Evolutionary conservation across 2,329 filamentous ascomycete genomes (phyloP).

Genomic region (Anthostomella pinea): DNA sequence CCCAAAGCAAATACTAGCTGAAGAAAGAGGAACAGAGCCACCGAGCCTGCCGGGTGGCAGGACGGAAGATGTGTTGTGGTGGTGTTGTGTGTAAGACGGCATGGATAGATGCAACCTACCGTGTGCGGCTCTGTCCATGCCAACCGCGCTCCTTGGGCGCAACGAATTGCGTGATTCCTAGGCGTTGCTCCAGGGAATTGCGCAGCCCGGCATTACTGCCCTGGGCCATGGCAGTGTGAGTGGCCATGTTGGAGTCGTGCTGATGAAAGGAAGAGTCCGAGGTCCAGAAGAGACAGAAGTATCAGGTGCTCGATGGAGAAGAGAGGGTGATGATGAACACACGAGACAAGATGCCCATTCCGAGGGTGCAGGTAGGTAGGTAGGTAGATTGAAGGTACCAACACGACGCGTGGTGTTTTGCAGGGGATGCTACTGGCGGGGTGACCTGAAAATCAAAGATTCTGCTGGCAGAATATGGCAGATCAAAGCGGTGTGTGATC

Average conservation of each 20-base stretch:
- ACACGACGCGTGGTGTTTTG: too few relatives aligned
- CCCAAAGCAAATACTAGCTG: too few relatives aligned
- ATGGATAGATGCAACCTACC: conserved; percentile 30
- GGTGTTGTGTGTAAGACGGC: background rate
- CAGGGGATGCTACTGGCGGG: too few relatives aligned
- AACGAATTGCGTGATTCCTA: conserved; percentile 43
- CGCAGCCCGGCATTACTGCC: conserved; percentile 31
- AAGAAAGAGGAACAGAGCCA: too few relatives aligned
- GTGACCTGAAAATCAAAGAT: conserved; percentile 8
- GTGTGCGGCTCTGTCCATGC: conserved; percentile 43
- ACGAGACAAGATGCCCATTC: background rate
- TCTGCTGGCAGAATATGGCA: conserved; percentile 18
- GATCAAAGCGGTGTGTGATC: conserved; percentile 4
- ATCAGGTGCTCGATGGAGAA: too few relatives aligned
- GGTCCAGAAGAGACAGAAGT: background rate
- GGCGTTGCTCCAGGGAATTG: conserved; percentile 27
- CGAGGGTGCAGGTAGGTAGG: too few relatives aligned
- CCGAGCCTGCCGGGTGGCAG: too few relatives aligned
- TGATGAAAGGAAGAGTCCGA: background rate
- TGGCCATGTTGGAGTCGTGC: conserved; percentile 25
- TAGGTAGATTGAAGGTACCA: too few relatives aligned
- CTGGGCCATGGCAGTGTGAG: conserved; percentile 35
- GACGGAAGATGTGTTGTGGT: too few relatives aligned
- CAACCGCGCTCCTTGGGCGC: conserved; percentile 39
- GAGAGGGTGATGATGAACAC: background rate